phyloP scores from a whole-genome alignment of 2,329 filamentous ascomycete species.

The Aureobasidium sp. region DNA sequence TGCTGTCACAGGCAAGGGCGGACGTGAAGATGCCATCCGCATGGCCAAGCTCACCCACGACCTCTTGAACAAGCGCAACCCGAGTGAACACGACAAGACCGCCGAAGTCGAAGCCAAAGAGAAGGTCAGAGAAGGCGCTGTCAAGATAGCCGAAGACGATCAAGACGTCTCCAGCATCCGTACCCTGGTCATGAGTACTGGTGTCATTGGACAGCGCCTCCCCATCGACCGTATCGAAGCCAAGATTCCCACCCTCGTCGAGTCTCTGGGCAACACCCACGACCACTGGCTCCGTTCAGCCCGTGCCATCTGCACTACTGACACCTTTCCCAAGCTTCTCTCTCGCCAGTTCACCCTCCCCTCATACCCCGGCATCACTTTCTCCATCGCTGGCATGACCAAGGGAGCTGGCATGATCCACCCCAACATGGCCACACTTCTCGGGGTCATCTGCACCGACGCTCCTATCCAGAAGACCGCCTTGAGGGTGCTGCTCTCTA shows the following conservation, averaged over 20 bases:
- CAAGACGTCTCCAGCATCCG: constrained; percentile 36
- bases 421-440: constrained; percentile 94
- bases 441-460: constrained; percentile 88
- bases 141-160: constrained; percentile 30
- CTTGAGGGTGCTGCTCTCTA: constrained; percentile 61
- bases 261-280: constrained; percentile 64
- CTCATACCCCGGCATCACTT: constrained; percentile 65
- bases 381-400: constrained; percentile 86
- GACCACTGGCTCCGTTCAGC: constrained; percentile 81
- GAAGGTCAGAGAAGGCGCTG: constrained; percentile 16
- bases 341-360: constrained; percentile 79
- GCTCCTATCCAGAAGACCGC: constrained; percentile 64
- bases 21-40: constrained; percentile 73
- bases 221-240: constrained; percentile 84
- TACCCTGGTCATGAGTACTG: constrained; percentile 97
- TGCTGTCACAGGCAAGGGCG: constrained; percentile 86
- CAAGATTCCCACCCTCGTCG: constrained; percentile 69
- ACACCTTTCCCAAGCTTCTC: constrained; percentile 94
- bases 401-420: constrained; percentile 99
- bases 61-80: constrained; percentile 38
- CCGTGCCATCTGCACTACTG: constrained; percentile 91
- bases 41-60: constrained; percentile 78
- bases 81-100: not conserved
- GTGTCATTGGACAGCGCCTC: constrained; percentile 91
- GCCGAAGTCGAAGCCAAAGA: not conserved